Evolutionary conservation across 1,284 basidiomycete species (phyloP).

Genomic region (Cryptococcus wingfieldii): DNA sequence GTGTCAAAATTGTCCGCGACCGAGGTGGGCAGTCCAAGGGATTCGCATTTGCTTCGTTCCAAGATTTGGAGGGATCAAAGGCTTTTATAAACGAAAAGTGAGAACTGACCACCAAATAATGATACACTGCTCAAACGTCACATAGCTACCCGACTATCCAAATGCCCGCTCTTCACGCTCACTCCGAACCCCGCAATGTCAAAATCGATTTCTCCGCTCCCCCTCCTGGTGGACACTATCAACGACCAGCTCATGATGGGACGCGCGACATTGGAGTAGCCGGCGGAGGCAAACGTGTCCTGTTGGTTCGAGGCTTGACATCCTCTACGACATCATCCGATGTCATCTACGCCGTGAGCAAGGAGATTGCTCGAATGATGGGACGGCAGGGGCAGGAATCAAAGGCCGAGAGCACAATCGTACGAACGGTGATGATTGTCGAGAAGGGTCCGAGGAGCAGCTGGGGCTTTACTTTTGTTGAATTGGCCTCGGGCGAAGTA

Average conservation of each 20-base stretch:
- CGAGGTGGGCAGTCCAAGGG: constrained; percentile 84
- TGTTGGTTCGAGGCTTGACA: constrained; percentile 83
- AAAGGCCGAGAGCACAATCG: constrained; percentile 73
- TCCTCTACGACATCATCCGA: constrained; percentile 65
- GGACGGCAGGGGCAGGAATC: constrained; percentile 67
- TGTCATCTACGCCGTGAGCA: constrained; percentile 51
- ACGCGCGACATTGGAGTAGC: constrained; percentile 74
- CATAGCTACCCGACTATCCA: constrained; percentile 68
- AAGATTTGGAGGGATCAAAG: constrained; percentile 72
- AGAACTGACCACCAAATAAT: constrained; percentile 21
- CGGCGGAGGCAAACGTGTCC: constrained; percentile 52
- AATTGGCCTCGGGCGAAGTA: constrained; percentile 78
- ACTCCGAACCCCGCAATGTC: constrained; percentile 58
- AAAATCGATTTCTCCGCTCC: constrained; percentile 80
- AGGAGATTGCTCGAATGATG: constrained; percentile 60
- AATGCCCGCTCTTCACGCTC: constrained; percentile 60
- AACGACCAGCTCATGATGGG: constrained; percentile 71
- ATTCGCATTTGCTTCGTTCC: constrained; percentile 90
- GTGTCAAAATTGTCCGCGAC: constrained; percentile 85
- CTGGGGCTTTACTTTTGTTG: constrained; percentile 88
- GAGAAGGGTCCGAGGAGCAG: constrained; percentile 76
- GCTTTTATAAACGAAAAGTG: constrained; percentile 75
- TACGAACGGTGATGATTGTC: constrained; percentile 76
- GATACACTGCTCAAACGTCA: constrained; percentile 24
- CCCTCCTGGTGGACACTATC: not conserved